Base-by-base conservation (phyloP, 2,329 filamentous ascomycete genomes). In the Dactylellina cionopaga region DNA sequence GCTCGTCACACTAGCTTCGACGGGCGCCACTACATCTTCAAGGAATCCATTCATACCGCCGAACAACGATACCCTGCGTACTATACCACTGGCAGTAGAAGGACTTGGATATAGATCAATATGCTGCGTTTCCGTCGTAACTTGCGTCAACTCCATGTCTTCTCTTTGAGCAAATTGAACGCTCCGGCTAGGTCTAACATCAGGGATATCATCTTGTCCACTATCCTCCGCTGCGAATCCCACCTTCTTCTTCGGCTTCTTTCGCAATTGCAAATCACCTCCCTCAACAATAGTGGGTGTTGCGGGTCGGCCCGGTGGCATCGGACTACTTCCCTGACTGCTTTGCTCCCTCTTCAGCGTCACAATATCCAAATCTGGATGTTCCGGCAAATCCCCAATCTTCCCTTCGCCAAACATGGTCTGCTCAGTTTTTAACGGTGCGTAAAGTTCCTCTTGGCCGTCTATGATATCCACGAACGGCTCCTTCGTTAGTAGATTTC, bases 401-500 rank as follows among this genome's bases (percentile, higher is more conserved):
- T 75, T 75, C 1, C 74, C 74, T 25, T 74, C 54, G 2, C 81
- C 82, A 78, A 84, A 85, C 0, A 85, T 76, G 63, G 80, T 80
- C 75, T 84, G 81, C 11, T 81, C 79, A 3, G 68, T 76, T 5
- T 80, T 75, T 5, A 85, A 74, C 17, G 76, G 74, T 4, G 83
- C 83, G 1, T 75, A 76, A 4, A 76, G 4, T 9, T 74, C 72
- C 65, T 82, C 80, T 1, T 76, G 74, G 2, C 77, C 75, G 11
- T 79, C 78, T 1, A 83, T 77, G 39, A 83, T 80, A 0, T 81
- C 79, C 17, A 89, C 75, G 29, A 86, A 82, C 7, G 80, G 78
- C 46, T 87, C 85, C 15, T 83, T 82, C 73, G 87, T 83, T 3
- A 89, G 87, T 65, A 89, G 87, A 3, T 83, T 80, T 25, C 81